Evolutionary conservation across 306 rosid species (phyloP).

Genomic region (Prosopis cineraria): DNA sequence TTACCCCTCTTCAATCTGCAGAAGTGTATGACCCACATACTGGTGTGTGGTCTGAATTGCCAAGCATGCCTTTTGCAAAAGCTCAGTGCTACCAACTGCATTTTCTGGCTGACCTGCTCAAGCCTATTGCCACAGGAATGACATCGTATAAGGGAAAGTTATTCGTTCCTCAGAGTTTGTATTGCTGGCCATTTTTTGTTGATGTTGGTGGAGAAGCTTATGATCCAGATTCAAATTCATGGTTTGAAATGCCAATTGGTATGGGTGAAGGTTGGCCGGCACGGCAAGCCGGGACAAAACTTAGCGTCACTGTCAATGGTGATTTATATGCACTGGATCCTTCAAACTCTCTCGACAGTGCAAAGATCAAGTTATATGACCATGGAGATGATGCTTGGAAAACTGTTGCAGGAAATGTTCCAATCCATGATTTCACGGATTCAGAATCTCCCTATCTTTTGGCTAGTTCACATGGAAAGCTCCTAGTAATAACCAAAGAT

Average conservation of each 20-base stretch:
- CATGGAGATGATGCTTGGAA: slow-evolving; percentile 56
- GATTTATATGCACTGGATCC: slow-evolving; percentile 47
- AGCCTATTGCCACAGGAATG: slow-evolving; percentile 52
- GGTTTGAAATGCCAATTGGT: slow-evolving; percentile 47
- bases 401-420: slow-evolving; percentile 49
- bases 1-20: slow-evolving; percentile 47
- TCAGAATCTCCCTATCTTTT: slow-evolving; percentile 53
- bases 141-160: slow-evolving; percentile 45
- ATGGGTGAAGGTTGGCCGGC: slow-evolving; percentile 56
- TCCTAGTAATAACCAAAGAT: slow-evolving; percentile 49
- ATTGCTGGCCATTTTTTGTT: slow-evolving; percentile 53
- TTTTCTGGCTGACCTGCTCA: slow-evolving; percentile 47
- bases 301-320: slow-evolving; percentile 35
- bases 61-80: slow-evolving; percentile 47
- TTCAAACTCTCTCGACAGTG: slow-evolving; percentile 35
- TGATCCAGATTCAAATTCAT: slow-evolving; percentile 41
- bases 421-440: slow-evolving; percentile 42
- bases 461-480: slow-evolving; percentile 54
- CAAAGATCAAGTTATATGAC: slow-evolving; percentile 42
- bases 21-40: slow-evolving; percentile 44
- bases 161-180: slow-evolving; percentile 52
- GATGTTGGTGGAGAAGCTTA: slow-evolving; percentile 50
- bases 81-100: slow-evolving; percentile 47
- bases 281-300: slow-evolving; percentile 47
- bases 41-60: slow-evolving; percentile 44